Evolutionary conservation across 441 rosid species (phyloP).

Genomic region (Mallotus japonicus): DNA sequence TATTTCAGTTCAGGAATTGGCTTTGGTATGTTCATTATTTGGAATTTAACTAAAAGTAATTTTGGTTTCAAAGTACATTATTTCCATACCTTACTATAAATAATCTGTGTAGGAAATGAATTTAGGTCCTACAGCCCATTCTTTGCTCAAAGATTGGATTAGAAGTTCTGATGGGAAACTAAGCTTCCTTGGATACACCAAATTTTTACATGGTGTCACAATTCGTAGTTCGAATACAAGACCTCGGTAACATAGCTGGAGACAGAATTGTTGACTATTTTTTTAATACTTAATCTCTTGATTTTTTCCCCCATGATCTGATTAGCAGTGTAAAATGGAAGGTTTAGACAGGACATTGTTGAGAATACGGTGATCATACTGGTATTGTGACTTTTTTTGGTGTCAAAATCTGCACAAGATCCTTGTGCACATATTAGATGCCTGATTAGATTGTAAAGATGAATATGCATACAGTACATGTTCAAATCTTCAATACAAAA

Average conservation of each 20-base stretch:
- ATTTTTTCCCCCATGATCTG: slow-evolving; percentile 1
- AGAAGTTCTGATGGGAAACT: slow-evolving; percentile 80
- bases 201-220: slow-evolving; percentile 91
- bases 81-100: neutral
- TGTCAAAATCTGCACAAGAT: neutral
- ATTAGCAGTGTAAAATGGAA: slow-evolving; percentile 11
- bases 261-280: neutral
- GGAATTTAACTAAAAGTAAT: neutral
- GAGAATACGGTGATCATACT: neutral
- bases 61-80: neutral
- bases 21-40: slow-evolving; percentile 46
- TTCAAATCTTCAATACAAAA: neutral
- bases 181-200: slow-evolving; percentile 74
- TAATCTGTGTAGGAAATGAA: slow-evolving; percentile 67
- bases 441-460: neutral
- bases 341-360: neutral
- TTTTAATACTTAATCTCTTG: neutral
- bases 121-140: slow-evolving; percentile 69
- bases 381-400: neutral
- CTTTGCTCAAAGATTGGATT: slow-evolving; percentile 67
- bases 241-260: slow-evolving; percentile 41
- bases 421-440: neutral
- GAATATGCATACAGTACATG: neutral
- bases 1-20: slow-evolving; percentile 76
- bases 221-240: slow-evolving; percentile 70